Conservation (phyloP, 345 rosid genomes). For the Murraya paniculata region DNA sequence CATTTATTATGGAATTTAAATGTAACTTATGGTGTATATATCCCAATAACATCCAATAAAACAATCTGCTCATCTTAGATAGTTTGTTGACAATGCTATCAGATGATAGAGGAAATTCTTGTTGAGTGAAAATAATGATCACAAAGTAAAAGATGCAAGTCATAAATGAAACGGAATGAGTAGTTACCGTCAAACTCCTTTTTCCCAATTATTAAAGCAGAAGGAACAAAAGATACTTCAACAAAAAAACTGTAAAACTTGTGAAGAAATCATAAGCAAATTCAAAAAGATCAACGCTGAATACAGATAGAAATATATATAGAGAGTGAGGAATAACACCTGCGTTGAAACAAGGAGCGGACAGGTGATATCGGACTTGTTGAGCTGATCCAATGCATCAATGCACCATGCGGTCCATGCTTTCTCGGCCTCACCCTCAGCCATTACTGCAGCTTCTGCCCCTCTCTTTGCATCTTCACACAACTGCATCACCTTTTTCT, state of each 20-base stretch:
- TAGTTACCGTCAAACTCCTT: too few relatives aligned
- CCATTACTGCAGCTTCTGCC: slow-evolving; percentile 36
- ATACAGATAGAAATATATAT: too few relatives aligned
- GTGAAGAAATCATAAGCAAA: not conserved
- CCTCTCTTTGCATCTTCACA: slow-evolving; percentile 24
- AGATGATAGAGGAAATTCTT: too few relatives aligned
- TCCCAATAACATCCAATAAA: not conserved
- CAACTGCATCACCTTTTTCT: slow-evolving; percentile 40
- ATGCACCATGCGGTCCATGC: slow-evolving; percentile 22
- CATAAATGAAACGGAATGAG: too few relatives aligned
- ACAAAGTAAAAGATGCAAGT: too few relatives aligned
- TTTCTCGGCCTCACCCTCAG: slow-evolving; percentile 28
- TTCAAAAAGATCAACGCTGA: too few relatives aligned
- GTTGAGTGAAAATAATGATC: too few relatives aligned
- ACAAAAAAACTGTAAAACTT: not conserved
- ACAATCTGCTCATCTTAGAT: not conserved
- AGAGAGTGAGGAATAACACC: slow-evolving; percentile 11
- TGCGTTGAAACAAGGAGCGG: slow-evolving; percentile 42
- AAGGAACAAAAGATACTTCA: too few relatives aligned
- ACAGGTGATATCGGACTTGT: slow-evolving; percentile 26
- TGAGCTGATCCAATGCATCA: slow-evolving; percentile 42
- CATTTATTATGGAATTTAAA: not conserved
- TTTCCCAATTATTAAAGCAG: too few relatives aligned
- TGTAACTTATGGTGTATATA: not conserved
- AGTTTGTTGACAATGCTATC: too few relatives aligned